Conservation (phyloP, 2,329 filamentous ascomycete species). For the Penicillium sp. region DNA sequence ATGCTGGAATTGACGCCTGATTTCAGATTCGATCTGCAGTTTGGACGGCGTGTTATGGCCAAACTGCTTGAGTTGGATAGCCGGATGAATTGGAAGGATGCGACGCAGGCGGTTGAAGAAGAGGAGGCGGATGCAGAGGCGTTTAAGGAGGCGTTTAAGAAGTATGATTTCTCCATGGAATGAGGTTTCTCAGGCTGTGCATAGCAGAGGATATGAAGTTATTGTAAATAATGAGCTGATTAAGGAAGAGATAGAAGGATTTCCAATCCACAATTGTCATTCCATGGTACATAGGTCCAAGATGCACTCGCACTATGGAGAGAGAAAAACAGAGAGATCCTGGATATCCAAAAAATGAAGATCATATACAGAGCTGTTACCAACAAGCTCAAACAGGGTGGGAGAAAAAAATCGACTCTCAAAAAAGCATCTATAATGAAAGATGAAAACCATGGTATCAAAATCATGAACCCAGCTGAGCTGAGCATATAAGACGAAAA, state of each 20-base stretch:
- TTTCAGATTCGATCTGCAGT: conserved; percentile 83
- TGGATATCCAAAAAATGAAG: background rate
- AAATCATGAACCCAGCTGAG: conserved; percentile 3
- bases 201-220: too few species aligned
- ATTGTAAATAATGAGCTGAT: too few species aligned
- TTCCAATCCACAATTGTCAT: too few species aligned
- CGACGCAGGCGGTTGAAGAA: conserved; percentile 68
- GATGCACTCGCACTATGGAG: background rate
- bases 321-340: background rate
- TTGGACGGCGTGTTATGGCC: conserved; percentile 78
- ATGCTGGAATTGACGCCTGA: conserved; percentile 67
- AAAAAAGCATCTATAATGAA: background rate
- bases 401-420: background rate
- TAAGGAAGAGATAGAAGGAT: too few species aligned
- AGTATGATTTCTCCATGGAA: conserved; percentile 72
- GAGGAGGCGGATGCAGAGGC: conserved; percentile 71
- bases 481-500: background rate
- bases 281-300: background rate
- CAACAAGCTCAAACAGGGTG: background rate
- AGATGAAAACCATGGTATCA: conserved; percentile 13
- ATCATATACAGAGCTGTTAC: background rate
- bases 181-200: background rate
- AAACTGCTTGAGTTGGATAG: conserved; percentile 77
- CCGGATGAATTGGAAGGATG: conserved; percentile 79
- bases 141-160: conserved; percentile 76